A percentile compares a stretch with the other conserved stretches of the same genome.
Conservation (phyloP, 2,329 filamentous ascomycete genomes). For the Akanthomyces lecanii region DNA sequence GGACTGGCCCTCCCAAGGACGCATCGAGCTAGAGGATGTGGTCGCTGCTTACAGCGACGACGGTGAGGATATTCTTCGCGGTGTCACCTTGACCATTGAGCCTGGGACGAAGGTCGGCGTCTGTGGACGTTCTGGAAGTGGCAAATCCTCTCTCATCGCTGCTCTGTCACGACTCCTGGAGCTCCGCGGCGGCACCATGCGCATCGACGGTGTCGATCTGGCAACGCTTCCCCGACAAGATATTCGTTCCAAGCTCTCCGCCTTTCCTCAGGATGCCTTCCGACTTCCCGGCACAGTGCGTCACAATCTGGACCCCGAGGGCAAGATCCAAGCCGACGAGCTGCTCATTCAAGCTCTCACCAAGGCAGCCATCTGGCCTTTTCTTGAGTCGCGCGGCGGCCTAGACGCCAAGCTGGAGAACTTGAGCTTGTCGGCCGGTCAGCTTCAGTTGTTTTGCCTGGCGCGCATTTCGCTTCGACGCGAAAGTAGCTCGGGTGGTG, state of each 20-base stretch:
- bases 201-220: slow-evolving; percentile 41
- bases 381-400: slow-evolving; percentile 34
- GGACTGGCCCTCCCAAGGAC: slow-evolving; percentile 27
- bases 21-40: slow-evolving; percentile 26
- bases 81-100: slow-evolving; percentile 22
- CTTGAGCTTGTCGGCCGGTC: slow-evolving; percentile 38
- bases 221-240: slow-evolving; percentile 36
- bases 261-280: slow-evolving; percentile 47
- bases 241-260: slow-evolving; percentile 40
- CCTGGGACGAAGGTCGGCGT: slow-evolving; percentile 46
- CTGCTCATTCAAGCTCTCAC: slow-evolving; percentile 39
- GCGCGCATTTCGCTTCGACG: slow-evolving; percentile 40
- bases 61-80: slow-evolving; percentile 12
- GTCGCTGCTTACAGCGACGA: slow-evolving; percentile 25
- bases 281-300: slow-evolving; percentile 42
- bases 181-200: slow-evolving; percentile 33
- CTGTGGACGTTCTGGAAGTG: slow-evolving; percentile 48
- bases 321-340: slow-evolving; percentile 30
- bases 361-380: slow-evolving; percentile 39
- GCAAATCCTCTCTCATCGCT: slow-evolving; percentile 46
- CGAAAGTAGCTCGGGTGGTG: slow-evolving; percentile 18
- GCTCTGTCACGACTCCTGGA: slow-evolving; percentile 47
- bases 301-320: slow-evolving; percentile 43
- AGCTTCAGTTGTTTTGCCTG: slow-evolving; percentile 45
- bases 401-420: slow-evolving; percentile 33